Evolutionary conservation across 352 stramenopile genomes (phyloP).

Genomic region (Pythium phragmitis): DNA sequence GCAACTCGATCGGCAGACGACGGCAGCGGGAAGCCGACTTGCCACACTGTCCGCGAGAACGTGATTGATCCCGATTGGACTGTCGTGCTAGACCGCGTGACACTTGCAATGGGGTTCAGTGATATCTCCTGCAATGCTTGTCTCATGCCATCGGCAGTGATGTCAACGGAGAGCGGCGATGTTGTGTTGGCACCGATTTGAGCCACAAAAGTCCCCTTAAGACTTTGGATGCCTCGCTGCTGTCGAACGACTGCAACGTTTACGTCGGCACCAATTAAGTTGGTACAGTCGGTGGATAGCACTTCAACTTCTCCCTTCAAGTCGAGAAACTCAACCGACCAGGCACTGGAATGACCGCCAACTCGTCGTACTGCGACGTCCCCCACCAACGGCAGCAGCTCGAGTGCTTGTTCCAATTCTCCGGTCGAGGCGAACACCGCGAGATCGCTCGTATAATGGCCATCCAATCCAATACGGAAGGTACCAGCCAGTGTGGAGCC

Average conservation of each 20-base stretch:
- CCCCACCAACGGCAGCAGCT: slow-evolving; percentile 19
- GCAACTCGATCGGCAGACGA: background rate
- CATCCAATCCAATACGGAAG: slow-evolving; percentile 31
- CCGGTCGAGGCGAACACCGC: slow-evolving; percentile 14
- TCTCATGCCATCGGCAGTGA: background rate
- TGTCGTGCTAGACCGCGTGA: background rate
- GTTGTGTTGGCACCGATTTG: background rate
- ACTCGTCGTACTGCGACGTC: slow-evolving; percentile 22
- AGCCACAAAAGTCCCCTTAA: slow-evolving; percentile 2
- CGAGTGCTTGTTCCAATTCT: slow-evolving; percentile 30
- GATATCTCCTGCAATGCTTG: background rate
- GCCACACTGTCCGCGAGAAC: slow-evolving; percentile 5
- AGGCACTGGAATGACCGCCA: slow-evolving; percentile 8
- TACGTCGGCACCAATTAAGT: slow-evolving; percentile 17
- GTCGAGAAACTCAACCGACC: slow-evolving; percentile 31
- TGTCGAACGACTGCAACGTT: slow-evolving; percentile 5
- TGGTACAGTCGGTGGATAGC: slow-evolving; percentile 16
- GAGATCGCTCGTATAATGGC: slow-evolving; percentile 23
- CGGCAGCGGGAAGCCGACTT: slow-evolving; percentile 6
- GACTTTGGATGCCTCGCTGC: slow-evolving; percentile 18
- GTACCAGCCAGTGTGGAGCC: slow-evolving; percentile 26
- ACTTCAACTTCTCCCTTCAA: slow-evolving; percentile 19
- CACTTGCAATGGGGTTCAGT: background rate
- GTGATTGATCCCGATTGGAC: background rate
- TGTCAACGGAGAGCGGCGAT: background rate